Evolutionary conservation across 257 asterid species (phyloP).

Genomic region (Verbascum thapsus): DNA sequence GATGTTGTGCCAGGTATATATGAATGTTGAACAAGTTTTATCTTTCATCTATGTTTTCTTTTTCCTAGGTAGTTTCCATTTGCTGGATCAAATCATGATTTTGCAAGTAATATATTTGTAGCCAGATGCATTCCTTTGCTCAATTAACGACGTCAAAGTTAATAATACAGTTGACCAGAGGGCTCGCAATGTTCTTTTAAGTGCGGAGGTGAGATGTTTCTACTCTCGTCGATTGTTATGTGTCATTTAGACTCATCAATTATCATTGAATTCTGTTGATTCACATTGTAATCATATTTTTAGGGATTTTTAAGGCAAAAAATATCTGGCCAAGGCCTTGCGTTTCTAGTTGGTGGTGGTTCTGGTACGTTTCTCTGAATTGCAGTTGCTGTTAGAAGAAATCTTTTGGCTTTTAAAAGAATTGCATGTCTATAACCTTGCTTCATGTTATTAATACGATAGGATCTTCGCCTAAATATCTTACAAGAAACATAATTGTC

Average conservation of each 20-base stretch:
- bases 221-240: constrained; percentile 21
- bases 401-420: constrained; percentile 25
- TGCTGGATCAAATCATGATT: constrained; percentile 37
- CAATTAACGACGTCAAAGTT: constrained; percentile 93
- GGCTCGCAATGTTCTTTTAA: constrained; percentile 72
- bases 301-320: constrained; percentile 99
- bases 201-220: constrained; percentile 73
- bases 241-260: constrained; percentile 13
- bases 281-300: constrained; percentile 35
- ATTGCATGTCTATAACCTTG: constrained; percentile 17
- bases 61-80: constrained; percentile 22
- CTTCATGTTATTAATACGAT: no score
- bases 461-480: no score
- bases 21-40: background rate
- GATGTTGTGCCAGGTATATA: constrained; percentile 63
- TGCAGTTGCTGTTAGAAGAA: constrained; percentile 11
- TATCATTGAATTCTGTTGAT: constrained; percentile 21
- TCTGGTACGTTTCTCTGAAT: constrained; percentile 65
- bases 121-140: constrained; percentile 99
- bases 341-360: constrained; percentile 91
- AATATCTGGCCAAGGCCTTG: constrained; percentile 96
- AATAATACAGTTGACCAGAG: constrained; percentile 79
- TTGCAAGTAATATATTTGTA: constrained; percentile 45
- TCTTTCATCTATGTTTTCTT: constrained; percentile 17
- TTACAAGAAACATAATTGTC: no score